These are phyloP conservation scores for Hypsizygus ulmarius DNA, from an alignment of 1,284 basidiomycete species.

Conservation along the genomic window DNA sequence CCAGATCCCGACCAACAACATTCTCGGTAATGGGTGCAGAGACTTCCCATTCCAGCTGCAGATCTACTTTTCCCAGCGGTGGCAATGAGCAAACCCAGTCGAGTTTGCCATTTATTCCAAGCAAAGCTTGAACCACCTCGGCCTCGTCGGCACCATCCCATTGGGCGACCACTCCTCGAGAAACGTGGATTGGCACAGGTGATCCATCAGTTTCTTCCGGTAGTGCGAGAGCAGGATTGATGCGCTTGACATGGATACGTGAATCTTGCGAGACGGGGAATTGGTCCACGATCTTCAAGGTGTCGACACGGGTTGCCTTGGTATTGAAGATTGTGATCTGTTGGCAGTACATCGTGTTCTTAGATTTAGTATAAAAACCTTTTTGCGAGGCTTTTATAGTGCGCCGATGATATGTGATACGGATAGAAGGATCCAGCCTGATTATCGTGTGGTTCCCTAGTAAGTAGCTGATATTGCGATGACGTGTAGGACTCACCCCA, in stretches of 20 bases:
- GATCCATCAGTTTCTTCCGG: constrained; percentile 1
- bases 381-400: constrained; percentile 26
- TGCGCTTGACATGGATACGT: constrained; percentile 32
- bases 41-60: constrained; percentile 17
- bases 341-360: constrained; percentile 27
- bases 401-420: constrained; percentile 30
- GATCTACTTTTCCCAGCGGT: constrained; percentile 12
- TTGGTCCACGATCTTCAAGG: constrained; percentile 33
- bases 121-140: background rate
- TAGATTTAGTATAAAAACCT: constrained; percentile 30
- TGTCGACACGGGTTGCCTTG: constrained; percentile 23
- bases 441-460: too few species aligned
- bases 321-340: constrained; percentile 33
- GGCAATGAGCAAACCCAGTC: constrained; percentile 15
- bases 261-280: constrained; percentile 35
- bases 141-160: constrained; percentile 20
- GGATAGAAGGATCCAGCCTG: constrained; percentile 35
- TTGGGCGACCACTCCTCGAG: constrained; percentile 15
- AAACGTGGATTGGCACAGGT: constrained; percentile 8
- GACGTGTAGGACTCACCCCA: constrained; percentile 29
- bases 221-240: constrained; percentile 27
- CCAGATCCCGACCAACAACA: constrained; percentile 9
- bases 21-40: constrained; percentile 4
- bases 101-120: constrained; percentile 16
- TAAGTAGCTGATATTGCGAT: background rate